Percentiles rank a stretch among this genome's conserved stretches.
These are phyloP conservation scores for Infundibulicybe gibba DNA, from an alignment of 768 basidiomycete species.

Conservation along the genomic window DNA sequence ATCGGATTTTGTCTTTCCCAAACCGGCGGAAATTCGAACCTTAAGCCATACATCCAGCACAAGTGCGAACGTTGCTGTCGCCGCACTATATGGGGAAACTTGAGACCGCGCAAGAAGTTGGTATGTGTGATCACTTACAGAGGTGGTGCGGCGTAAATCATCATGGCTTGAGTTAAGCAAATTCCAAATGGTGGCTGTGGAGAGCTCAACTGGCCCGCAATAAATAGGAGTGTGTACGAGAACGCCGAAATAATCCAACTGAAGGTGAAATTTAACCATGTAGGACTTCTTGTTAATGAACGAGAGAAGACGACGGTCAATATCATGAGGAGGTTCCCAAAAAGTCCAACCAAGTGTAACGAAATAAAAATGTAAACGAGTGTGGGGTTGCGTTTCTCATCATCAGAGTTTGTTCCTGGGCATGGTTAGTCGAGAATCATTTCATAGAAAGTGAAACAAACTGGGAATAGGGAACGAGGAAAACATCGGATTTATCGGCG, in stretches of 20 bases:
- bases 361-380: conserved; percentile 13
- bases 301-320: conserved; percentile 20
- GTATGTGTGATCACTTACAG: conserved; percentile 15
- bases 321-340: conserved; percentile 18
- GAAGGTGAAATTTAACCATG: conserved; percentile 27
- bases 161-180: conserved; percentile 23
- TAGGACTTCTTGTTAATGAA: conserved; percentile 24
- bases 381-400: too few species aligned
- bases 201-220: conserved; percentile 25
- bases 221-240: conserved; percentile 25
- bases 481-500: too few species aligned
- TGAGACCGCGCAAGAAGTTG: not conserved
- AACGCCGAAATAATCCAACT: conserved; percentile 25
- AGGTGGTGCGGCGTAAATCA: conserved; percentile 26
- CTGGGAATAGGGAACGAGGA: too few species aligned
- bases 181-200: conserved; percentile 15
- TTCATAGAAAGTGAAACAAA: too few species aligned
- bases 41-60: conserved; percentile 9
- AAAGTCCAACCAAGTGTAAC: conserved; percentile 21
- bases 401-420: too few species aligned
- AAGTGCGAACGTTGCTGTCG: conserved; percentile 23
- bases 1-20: conserved; percentile 7
- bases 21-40: too few species aligned
- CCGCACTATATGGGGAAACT: conserved; percentile 14
- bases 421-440: too few species aligned